phyloP scores from a whole-genome alignment of 305 asterid genomes.

The Euphrasia arctica region DNA sequence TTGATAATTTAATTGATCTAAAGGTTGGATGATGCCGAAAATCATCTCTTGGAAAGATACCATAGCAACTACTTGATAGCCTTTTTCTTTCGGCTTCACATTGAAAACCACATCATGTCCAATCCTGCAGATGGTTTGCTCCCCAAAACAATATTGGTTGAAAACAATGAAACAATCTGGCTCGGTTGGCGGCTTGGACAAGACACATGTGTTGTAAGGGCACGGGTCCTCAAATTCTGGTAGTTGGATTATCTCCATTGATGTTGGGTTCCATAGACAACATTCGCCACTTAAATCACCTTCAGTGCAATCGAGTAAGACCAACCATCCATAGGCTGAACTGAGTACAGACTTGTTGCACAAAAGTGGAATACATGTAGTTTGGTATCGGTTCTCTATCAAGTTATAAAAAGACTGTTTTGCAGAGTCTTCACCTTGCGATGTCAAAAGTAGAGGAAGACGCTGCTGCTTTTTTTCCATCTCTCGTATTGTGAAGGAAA shows the following conservation, averaged over 20 bases:
- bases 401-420: slow-evolving; percentile 10
- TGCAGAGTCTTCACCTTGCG: neutral
- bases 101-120: slow-evolving; percentile 14
- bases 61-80: neutral
- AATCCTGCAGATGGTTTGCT: slow-evolving; percentile 7
- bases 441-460: slow-evolving; percentile 15
- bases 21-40: neutral
- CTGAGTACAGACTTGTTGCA: neutral
- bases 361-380: neutral
- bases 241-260: neutral
- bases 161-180: slow-evolving; percentile 13
- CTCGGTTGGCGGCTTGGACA: slow-evolving; percentile 21
- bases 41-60: neutral
- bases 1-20: neutral
- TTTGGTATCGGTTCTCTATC: neutral
- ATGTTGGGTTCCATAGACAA: slow-evolving; percentile 23
- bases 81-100: neutral
- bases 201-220: neutral
- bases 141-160: accelerated
- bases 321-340: neutral
- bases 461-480: neutral
- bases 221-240: neutral
- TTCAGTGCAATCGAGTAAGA: neutral
- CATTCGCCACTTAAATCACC: neutral
- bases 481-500: neutral